Evolutionary conservation across 1,284 basidiomycete species (phyloP).

Genomic region (Cutaneotrichosporon daszewskae): DNA sequence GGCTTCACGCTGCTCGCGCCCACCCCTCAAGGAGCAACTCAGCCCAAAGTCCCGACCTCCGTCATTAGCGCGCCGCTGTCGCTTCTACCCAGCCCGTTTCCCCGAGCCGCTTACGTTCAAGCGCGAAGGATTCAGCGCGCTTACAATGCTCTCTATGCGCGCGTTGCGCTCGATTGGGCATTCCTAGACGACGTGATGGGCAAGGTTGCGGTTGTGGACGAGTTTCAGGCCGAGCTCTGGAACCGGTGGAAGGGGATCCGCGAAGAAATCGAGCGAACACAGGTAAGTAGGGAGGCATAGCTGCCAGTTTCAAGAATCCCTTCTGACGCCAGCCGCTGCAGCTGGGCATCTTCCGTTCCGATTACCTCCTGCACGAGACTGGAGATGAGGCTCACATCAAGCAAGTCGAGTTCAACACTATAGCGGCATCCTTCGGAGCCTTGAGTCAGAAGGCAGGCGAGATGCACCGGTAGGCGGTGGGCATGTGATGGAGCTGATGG

Average conservation of each 20-base stretch:
- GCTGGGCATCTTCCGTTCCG: constrained; percentile 89
- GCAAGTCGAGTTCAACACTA: constrained; percentile 98
- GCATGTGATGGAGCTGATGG: constrained; percentile 4
- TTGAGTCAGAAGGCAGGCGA: constrained; percentile 68
- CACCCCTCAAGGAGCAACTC: constrained; percentile 20
- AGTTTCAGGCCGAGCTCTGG: constrained; percentile 82
- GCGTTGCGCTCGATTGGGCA: constrained; percentile 68
- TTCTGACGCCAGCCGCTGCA: constrained; percentile 60
- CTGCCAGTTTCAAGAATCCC: no score
- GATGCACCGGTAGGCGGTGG: constrained; percentile 63
- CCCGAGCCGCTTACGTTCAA: constrained; percentile 62
- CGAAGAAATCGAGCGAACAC: constrained; percentile 51
- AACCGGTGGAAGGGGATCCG: constrained; percentile 71
- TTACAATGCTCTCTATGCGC: constrained; percentile 82
- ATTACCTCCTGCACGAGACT: constrained; percentile 78
- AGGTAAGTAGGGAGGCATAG: constrained; percentile 31
- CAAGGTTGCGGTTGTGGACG: constrained; percentile 75
- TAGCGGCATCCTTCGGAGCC: constrained; percentile 83
- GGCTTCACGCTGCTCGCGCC: constrained; percentile 76
- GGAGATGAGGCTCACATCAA: constrained; percentile 56
- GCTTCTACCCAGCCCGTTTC: constrained; percentile 82
- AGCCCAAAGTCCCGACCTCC: constrained; percentile 54
- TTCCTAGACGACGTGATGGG: constrained; percentile 84
- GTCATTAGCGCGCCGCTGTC: constrained; percentile 85
- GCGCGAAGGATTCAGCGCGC: constrained; percentile 65